Evolutionary conservation across 1,139 yeast genomes (phyloP).

Genomic region (Debaryomyces psychrophilus): DNA sequence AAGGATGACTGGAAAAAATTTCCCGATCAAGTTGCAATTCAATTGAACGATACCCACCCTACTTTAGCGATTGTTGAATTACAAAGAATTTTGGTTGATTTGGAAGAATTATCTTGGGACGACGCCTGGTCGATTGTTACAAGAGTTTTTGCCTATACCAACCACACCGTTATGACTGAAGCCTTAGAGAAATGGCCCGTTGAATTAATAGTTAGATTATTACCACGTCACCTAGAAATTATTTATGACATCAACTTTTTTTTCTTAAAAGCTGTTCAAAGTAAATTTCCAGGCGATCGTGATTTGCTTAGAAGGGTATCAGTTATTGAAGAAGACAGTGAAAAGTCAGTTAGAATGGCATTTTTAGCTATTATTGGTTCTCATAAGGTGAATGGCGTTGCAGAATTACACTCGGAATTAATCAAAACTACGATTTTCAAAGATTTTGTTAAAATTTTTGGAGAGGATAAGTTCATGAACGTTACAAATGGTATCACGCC

Average conservation of each 20-base stretch:
- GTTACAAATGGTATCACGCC: constrained; percentile 97
- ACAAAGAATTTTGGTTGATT: constrained; percentile 82
- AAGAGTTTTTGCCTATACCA: constrained; percentile 85
- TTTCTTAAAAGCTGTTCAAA: constrained; percentile 78
- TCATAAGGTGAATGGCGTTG: constrained; percentile 93
- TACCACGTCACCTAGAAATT: constrained; percentile 92
- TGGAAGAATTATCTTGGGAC: constrained; percentile 80
- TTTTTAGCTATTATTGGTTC: constrained; percentile 89
- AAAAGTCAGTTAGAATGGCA: constrained; percentile 91
- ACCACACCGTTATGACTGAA: constrained; percentile 93
- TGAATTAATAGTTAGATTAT: constrained; percentile 69
- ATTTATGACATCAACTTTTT: constrained; percentile 82
- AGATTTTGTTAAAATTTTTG: constrained; percentile 84
- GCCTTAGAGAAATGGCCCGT: constrained; percentile 97
- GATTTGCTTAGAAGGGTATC: constrained; percentile 74
- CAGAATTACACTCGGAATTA: constrained; percentile 90
- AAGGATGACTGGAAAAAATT: constrained; percentile 76
- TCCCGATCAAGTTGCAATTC: constrained; percentile 87
- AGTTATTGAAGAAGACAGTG: constrained; percentile 77
- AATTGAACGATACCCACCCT: constrained; percentile 94
- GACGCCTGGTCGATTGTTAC: constrained; percentile 86
- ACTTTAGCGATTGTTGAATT: constrained; percentile 89
- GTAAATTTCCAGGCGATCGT: constrained; percentile 70
- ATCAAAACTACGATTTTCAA: constrained; percentile 87
- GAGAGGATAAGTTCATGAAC: constrained; percentile 80